Base-by-base conservation (phyloP, 345 rosid species). In the Draba incana region DNA sequence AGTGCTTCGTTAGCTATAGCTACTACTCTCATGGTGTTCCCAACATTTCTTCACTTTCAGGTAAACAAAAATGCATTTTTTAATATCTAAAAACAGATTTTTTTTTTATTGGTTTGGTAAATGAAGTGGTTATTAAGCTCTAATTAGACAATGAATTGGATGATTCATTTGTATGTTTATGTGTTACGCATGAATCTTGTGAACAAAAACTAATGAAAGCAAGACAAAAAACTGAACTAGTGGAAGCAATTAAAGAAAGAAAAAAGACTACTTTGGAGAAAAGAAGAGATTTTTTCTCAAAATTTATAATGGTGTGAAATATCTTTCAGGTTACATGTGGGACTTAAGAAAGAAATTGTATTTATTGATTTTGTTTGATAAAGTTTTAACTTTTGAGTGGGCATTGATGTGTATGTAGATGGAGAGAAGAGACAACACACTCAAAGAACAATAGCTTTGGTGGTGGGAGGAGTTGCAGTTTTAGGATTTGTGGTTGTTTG, bases 1-100 rank as follows among this genome's bases (percentile, higher is more conserved):
- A 84, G 78, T 93, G 98, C 73, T 90, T 72, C 70, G 73, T 90
- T 69, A 90, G 96, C 80, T 92, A 79, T 55, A 90, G 85, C 57
- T 90, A 90, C 23, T 86, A 92, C 80, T 82, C 98, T 3, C 86
- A 76, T 55, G 98, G 96, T 16, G 92, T 80, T 56, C 86, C 98
- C 2, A 69, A 56, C 63, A 71, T 81, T 25, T 15, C 82, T 42
- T 39, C 89, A 13, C 44, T 83, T 13, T 63, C 85, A 76, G 84
- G 87, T 78, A 72, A 77, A 2, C 20, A n/a, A 20, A 5, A 38
- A 16, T 28, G 0, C 31, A 28, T 28, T 28, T 2, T 28, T 20
- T 20, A 0, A 20, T 20, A 20, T 20, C 20, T 0, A 55, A 16
- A 25, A 38, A n/a, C 8, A 20, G 35, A 23, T 24, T 41, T 24